phyloP scores from a whole-genome alignment of 441 rosid genomes.

The Adansonia grandidieri region DNA sequence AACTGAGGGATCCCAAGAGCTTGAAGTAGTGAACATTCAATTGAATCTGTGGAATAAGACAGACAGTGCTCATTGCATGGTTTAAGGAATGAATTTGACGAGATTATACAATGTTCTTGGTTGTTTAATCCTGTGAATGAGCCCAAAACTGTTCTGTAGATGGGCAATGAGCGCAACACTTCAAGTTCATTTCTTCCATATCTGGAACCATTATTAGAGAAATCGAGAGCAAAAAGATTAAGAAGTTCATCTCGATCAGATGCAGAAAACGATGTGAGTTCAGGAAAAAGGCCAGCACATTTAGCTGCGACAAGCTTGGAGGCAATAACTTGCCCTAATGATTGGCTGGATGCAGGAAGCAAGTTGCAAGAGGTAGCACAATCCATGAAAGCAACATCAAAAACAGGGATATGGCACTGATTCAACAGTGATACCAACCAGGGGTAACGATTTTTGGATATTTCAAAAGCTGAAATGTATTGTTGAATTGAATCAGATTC shows the following conservation, averaged over 20 bases:
- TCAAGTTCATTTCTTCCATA: constrained; percentile 80
- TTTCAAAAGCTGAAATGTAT: constrained; percentile 65
- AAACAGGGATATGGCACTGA: constrained; percentile 87
- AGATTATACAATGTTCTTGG: constrained; percentile 75
- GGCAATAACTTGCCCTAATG: constrained; percentile 85
- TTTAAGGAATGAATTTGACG: constrained; percentile 86
- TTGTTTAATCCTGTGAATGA: constrained; percentile 62
- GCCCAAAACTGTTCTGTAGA: constrained; percentile 81
- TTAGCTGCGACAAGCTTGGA: constrained; percentile 89
- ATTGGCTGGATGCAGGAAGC: constrained; percentile 67
- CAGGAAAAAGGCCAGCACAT: constrained; percentile 76
- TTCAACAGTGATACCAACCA: constrained; percentile 86
- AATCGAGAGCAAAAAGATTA: constrained; percentile 82
- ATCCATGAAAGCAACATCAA: constrained; percentile 73
- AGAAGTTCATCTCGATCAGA: constrained; percentile 79
- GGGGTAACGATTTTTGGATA: constrained; percentile 58
- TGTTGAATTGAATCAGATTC: constrained; percentile 48
- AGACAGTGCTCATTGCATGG: constrained; percentile 82
- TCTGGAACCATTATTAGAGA: constrained; percentile 58
- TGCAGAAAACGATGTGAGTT: constrained; percentile 62
- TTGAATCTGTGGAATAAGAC: constrained; percentile 66
- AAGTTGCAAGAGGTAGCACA: constrained; percentile 78
- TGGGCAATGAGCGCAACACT: constrained; percentile 80
- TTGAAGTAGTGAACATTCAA: constrained; percentile 65
- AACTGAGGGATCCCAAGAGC: constrained; percentile 91